Conservation (phyloP, 2,329 filamentous ascomycete genomes). For the Epichloe hybrida region DNA sequence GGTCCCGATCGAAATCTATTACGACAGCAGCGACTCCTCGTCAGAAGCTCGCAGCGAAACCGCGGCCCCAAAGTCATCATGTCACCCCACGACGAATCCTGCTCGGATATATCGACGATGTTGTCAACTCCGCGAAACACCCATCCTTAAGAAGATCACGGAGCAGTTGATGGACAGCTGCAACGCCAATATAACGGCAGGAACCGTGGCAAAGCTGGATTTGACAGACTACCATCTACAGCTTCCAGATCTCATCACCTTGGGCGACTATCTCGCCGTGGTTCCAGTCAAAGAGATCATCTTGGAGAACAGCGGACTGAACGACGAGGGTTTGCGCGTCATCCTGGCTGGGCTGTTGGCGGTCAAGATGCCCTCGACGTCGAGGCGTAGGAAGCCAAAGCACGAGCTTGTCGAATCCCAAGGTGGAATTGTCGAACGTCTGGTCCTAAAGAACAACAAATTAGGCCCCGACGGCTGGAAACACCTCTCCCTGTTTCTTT, state of each 20-base stretch:
- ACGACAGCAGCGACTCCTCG: slow-evolving; percentile 53
- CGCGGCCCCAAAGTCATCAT: slow-evolving; percentile 15
- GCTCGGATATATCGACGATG: slow-evolving; percentile 87
- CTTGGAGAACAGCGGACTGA: slow-evolving; percentile 75
- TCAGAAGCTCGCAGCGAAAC: slow-evolving; percentile 15
- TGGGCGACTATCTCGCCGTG: slow-evolving; percentile 87
- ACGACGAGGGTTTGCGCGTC: slow-evolving; percentile 74
- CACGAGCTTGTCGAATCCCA: slow-evolving; percentile 31
- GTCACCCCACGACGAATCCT: slow-evolving; percentile 71
- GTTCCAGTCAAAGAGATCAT: slow-evolving; percentile 81
- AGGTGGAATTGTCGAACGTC: slow-evolving; percentile 68
- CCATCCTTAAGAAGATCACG: slow-evolving; percentile 80
- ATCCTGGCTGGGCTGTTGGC: slow-evolving; percentile 77
- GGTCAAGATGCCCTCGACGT: slow-evolving; percentile 49
- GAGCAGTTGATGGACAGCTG: slow-evolving; percentile 66
- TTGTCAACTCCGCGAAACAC: slow-evolving; percentile 85
- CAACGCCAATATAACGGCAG: slow-evolving; percentile 51
- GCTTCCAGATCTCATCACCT: slow-evolving; percentile 67
- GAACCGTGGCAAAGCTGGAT: slow-evolving; percentile 72
- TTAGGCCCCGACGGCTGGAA: slow-evolving; percentile 83
- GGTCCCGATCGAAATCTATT: slow-evolving; percentile 69
- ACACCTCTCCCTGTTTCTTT: slow-evolving; percentile 76
- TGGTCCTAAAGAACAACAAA: slow-evolving; percentile 90
- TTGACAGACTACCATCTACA: slow-evolving; percentile 76
- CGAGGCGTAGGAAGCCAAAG: slow-evolving; percentile 34